Percentiles rank a stretch among this genome's conserved stretches.
phyloP scores from a whole-genome alignment of 1,139 yeast genomes.

The Geotrichum aggregatum region DNA sequence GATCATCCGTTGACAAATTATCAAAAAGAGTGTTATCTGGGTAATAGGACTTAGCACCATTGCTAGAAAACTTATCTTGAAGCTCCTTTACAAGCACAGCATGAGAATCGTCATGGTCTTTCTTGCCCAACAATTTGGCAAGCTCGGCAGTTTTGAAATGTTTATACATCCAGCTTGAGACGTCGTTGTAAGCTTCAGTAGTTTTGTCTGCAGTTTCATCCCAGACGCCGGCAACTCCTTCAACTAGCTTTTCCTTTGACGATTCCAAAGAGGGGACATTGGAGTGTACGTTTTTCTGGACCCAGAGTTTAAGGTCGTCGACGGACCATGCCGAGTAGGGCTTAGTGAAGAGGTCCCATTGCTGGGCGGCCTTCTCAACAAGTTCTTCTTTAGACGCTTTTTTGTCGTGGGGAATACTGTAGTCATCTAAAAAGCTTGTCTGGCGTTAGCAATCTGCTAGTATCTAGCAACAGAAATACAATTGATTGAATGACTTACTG shows the following conservation, averaged over 20 bases:
- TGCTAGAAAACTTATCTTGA: conserved; percentile 37
- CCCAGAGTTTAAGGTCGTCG: conserved; percentile 5
- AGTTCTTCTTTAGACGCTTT: conserved; percentile 6
- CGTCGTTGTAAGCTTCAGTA: conserved; percentile 45
- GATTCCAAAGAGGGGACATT: conserved; percentile 18
- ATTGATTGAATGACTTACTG: background rate
- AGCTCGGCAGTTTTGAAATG: conserved; percentile 48
- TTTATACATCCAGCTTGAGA: conserved; percentile 38
- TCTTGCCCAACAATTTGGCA: conserved; percentile 27
- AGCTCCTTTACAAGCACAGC: conserved; percentile 36
- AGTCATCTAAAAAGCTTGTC: conserved; percentile 15
- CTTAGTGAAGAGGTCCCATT: conserved; percentile 18
- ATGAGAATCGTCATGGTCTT: conserved; percentile 47
- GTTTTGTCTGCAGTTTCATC: conserved; percentile 43
- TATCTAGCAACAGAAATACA: background rate
- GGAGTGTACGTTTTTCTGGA: conserved; percentile 1
- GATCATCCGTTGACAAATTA: conserved; percentile 4
- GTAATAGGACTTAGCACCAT: conserved; percentile 3
- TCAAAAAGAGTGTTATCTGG: conserved; percentile 12
- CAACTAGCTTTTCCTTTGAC: conserved; percentile 45
- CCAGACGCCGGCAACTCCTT: conserved; percentile 45
- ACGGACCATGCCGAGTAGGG: conserved; percentile 16
- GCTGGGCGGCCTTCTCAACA: conserved; percentile 11
- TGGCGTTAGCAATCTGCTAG: too few relatives aligned
- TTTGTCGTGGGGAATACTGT: conserved; percentile 1